Base-by-base conservation (phyloP, 2,329 filamentous ascomycete species). In the Nemania sp. region DNA sequence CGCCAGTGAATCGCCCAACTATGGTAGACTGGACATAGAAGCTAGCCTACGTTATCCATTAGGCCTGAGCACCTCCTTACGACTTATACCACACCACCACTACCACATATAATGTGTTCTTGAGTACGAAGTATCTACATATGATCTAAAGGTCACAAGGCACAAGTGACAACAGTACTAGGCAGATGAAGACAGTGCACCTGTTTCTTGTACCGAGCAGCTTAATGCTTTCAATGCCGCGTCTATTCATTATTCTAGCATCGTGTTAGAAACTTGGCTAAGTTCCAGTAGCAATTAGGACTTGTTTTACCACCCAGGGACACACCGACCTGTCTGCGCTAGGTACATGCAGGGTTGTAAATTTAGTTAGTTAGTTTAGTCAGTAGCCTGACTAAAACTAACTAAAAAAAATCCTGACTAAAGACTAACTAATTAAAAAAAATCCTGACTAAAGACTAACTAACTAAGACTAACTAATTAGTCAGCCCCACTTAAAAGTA, bases 1-100 rank as follows among this genome's bases (percentile, higher is more conserved):
- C n/a, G 45, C 45, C 45, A 32, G 45, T 34, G 21, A 34, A 48
- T 57, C 29, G 59, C 54, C 54, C 49, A 54, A 39, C 35, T 49
- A 47, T 29, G 35, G 21, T 25, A 50, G 25, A 13, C 39, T 39
- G 39, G 42, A 58, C 46, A 34, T 49, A 39, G 54, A 40, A 61
- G 59, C 54, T 43, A n/a, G n/a, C n/a, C n/a, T n/a, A 29, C 4
- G 25, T 7, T 29, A 29, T 7, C 25, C 25, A 3, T 29, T 29
- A 40, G 15, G n/a, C 17, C 39, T 15, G 25, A 29, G 25, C 3
- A 29, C 7, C 25, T 29, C 25, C 25, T 29, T 29, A 4, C 25
- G 25, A 7, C n/a, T 40, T n/a, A n/a, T n/a, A 17, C n/a, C 35
- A 37, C 17, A 18, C 6, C 15, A 17, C 35, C 35, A 39, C 35